These are phyloP conservation scores for Spirogloea muscicola DNA, from an alignment of 139 green algal genomes.

Conservation along the genomic window DNA sequence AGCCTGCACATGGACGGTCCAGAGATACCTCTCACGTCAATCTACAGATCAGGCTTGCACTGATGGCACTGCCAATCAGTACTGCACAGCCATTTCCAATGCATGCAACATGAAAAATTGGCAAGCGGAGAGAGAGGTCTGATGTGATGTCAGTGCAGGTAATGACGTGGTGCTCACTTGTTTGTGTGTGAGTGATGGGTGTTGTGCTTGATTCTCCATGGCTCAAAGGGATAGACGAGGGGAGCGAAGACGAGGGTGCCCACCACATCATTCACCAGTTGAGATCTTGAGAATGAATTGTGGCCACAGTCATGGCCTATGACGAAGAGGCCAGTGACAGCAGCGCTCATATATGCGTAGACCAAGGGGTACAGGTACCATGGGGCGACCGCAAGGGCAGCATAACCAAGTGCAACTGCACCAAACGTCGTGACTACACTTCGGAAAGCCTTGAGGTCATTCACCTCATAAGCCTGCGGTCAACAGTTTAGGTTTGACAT, in stretches of 20 bases:
- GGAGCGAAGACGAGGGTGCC: slow-evolving; percentile 86
- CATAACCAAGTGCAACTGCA: slow-evolving; percentile 16
- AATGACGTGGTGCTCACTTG: slow-evolving; percentile 61
- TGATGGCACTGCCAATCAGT: no score
- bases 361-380: slow-evolving; percentile 89
- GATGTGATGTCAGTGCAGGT: no score
- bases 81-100: no score
- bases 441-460: slow-evolving; percentile 42
- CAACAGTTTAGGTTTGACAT: not conserved
- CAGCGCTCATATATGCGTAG: slow-evolving; percentile 83
- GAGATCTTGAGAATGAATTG: slow-evolving; percentile 89
- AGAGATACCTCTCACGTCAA: no score
- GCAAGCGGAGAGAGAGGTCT: no score
- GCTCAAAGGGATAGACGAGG: slow-evolving; percentile 96
- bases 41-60: no score
- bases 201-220: slow-evolving; percentile 99
- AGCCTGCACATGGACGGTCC: no score
- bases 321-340: slow-evolving; percentile 89
- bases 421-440: slow-evolving; percentile 20
- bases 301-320: slow-evolving; percentile 93
- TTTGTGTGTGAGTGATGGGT: slow-evolving; percentile 97
- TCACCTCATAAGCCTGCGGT: slow-evolving; percentile 44
- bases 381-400: slow-evolving; percentile 68
- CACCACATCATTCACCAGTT: slow-evolving; percentile 95
- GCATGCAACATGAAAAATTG: no score